Conservation (phyloP, 116 monocot genomes). For the Trichopus zeylanicus region DNA sequence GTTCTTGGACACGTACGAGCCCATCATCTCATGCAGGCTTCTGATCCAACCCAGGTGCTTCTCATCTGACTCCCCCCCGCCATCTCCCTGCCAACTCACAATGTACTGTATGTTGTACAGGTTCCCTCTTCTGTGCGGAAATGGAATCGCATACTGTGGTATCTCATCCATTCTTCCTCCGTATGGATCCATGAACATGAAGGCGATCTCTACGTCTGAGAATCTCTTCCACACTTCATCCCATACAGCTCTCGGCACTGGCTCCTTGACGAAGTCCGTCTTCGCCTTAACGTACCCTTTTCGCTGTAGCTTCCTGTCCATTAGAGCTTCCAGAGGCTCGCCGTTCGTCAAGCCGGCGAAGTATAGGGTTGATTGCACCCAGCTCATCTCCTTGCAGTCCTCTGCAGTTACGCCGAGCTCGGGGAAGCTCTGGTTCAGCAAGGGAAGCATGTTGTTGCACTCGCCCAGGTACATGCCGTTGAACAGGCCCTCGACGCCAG, state of each 20-base stretch:
- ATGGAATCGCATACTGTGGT: slow-evolving; percentile 5
- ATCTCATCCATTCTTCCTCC: slow-evolving; percentile 24
- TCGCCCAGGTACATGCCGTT: neutral
- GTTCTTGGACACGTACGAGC: slow-evolving; percentile 22
- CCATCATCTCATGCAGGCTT: slow-evolving; percentile 15
- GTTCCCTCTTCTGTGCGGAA: slow-evolving; percentile 21
- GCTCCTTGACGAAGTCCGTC: slow-evolving; percentile 38
- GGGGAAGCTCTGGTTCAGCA: neutral
- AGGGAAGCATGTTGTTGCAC: neutral
- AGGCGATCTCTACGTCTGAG: neutral
- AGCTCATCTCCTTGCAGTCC: neutral
- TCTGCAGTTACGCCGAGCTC: neutral
- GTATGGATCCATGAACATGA: slow-evolving; percentile 24
- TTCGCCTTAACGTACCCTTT: slow-evolving; percentile 30
- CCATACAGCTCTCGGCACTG: slow-evolving; percentile 14
- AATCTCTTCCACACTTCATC: slow-evolving; percentile 17
- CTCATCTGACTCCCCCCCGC: neutral
- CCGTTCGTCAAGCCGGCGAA: neutral
- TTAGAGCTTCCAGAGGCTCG: slow-evolving; percentile 1
- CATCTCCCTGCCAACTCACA: slow-evolving; percentile 7
- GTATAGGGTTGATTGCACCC: neutral
- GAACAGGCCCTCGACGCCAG: slow-evolving; percentile 2
- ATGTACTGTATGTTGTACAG: slow-evolving; percentile 14
- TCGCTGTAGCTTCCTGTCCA: slow-evolving; percentile 5
- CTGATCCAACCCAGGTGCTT: slow-evolving; percentile 19